These are phyloP conservation scores for Penicillium mononematosum DNA, from an alignment of 495 filamentous ascomycete species.

Conservation along the genomic window DNA sequence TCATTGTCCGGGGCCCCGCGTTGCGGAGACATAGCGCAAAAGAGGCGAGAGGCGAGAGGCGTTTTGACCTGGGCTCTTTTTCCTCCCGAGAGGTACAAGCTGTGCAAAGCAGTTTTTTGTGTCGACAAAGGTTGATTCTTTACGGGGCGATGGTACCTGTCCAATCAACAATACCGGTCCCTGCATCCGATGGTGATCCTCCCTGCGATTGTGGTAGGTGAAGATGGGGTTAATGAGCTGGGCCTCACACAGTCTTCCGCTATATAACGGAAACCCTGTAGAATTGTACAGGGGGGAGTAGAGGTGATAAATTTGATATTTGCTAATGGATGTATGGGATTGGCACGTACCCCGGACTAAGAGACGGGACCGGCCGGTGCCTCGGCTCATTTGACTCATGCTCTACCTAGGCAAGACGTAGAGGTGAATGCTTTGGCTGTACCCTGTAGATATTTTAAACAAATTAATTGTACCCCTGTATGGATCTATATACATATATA, in stretches of 20 bases:
- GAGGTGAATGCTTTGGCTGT: background rate
- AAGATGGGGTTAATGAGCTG: background rate
- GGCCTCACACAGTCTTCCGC: background rate
- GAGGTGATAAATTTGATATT: background rate
- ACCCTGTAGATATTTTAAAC: no score
- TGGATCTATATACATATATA: background rate
- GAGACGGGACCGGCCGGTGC: conserved; percentile 9
- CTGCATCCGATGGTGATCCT: background rate
- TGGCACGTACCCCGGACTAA: conserved; percentile 12
- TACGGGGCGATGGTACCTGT: conserved; percentile 5
- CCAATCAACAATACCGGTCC: background rate
- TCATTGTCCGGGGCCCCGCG: conserved; percentile 10
- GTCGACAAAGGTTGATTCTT: background rate
- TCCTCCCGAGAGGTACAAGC: background rate
- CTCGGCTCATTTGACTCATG: conserved; percentile 9
- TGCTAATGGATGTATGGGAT: conserved; percentile 2
- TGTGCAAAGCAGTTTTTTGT: background rate
- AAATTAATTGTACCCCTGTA: background rate
- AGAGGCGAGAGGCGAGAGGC: no score
- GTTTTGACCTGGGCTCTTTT: background rate
- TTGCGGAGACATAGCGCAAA: conserved; percentile 13
- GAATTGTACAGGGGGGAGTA: background rate
- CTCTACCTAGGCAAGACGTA: background rate
- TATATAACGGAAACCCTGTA: background rate
- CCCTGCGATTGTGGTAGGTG: background rate